Conservation (phyloP, 352 stramenopile genomes). For the Phytophthora niederhauseri region DNA sequence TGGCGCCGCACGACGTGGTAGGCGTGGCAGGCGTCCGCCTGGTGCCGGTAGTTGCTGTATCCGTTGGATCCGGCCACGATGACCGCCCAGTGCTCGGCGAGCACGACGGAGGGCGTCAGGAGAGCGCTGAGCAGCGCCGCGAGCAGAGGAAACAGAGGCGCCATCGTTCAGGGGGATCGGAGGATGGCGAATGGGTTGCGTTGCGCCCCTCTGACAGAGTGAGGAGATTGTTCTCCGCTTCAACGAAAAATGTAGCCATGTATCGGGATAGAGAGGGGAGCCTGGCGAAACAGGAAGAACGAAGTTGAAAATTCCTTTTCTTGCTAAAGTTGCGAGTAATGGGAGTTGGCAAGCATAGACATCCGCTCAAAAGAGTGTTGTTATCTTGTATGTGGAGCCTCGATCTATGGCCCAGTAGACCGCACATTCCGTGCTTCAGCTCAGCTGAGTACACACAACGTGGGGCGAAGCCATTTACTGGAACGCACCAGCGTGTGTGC, state of each 20-base stretch:
- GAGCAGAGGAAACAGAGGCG: constrained; percentile 1
- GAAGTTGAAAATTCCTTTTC: too few relatives aligned
- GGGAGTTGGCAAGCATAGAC: too few relatives aligned
- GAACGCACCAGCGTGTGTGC: too few relatives aligned
- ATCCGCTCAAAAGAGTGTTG: too few relatives aligned
- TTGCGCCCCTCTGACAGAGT: constrained; percentile 9
- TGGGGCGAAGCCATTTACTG: too few relatives aligned
- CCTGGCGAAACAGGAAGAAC: too few relatives aligned
- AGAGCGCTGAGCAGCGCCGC: constrained; percentile 15
- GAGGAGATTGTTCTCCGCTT: constrained; percentile 21
- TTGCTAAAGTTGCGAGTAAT: too few relatives aligned
- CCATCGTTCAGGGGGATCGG: constrained; percentile 14
- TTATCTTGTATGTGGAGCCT: too few relatives aligned
- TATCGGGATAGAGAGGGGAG: constrained; percentile 23
- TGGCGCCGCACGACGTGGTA: constrained; percentile 91
- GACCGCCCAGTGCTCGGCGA: constrained; percentile 88
- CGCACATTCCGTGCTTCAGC: too few relatives aligned
- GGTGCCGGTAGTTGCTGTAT: constrained; percentile 94
- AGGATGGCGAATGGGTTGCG: constrained; percentile 2
- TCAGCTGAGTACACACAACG: too few relatives aligned
- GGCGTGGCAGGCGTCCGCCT: constrained; percentile 90
- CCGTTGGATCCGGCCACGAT: constrained; percentile 90
- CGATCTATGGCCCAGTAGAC: too few relatives aligned
- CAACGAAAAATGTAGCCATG: constrained; percentile 25
- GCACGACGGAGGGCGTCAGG: constrained; percentile 11